Evolutionary conservation across 2,329 filamentous ascomycete species (phyloP).

Genomic region (Cladophialophora yegresii): DNA sequence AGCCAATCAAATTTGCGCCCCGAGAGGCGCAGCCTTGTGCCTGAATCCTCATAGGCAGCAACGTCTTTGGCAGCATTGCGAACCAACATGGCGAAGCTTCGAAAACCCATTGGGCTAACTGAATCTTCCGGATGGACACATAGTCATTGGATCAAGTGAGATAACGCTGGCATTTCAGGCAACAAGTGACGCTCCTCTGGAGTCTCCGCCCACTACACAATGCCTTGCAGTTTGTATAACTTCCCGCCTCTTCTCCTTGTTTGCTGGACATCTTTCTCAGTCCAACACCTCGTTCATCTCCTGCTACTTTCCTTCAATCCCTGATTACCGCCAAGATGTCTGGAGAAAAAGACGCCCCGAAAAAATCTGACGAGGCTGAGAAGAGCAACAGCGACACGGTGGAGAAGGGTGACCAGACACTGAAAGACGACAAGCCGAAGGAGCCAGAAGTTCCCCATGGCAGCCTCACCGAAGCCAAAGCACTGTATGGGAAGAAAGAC

Average conservation of each 20-base stretch:
- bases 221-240: background rate
- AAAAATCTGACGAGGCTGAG: conserved; percentile 1
- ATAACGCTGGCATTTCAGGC: background rate
- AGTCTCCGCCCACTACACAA: background rate
- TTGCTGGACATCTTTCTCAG: background rate
- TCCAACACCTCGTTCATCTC: background rate
- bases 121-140: background rate
- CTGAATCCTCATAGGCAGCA: conserved; percentile 6
- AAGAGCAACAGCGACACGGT: background rate
- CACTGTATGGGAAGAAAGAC: conserved; percentile 54
- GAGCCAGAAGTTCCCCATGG: conserved; percentile 34
- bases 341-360: background rate
- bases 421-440: conserved; percentile 9
- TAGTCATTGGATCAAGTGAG: background rate
- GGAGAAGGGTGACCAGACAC: background rate
- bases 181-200: background rate
- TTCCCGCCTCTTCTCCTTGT: background rate
- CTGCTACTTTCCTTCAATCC: background rate
- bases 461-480: conserved; percentile 47
- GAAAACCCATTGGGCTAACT: background rate
- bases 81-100: background rate
- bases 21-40: conserved; percentile 3
- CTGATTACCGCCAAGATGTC: background rate
- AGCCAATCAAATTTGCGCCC: background rate
- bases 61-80: background rate